Conservation (phyloP, 371 early-diverging fungal species). For the Syncephalis plumigaleata region DNA sequence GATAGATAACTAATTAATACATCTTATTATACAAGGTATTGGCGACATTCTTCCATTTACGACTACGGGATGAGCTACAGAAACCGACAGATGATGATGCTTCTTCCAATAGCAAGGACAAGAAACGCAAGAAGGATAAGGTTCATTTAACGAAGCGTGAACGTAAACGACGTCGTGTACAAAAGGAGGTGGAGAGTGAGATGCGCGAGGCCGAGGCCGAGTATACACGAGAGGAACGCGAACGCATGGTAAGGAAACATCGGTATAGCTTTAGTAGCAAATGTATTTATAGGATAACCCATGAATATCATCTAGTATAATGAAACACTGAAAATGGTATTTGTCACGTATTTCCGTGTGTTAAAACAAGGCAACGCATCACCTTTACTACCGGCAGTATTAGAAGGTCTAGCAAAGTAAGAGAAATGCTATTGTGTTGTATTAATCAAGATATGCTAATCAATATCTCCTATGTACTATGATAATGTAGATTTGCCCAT, state of each 20-base stretch:
- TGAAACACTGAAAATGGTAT: constrained; percentile 80
- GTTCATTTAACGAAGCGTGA: constrained; percentile 49
- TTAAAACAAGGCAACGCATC: constrained; percentile 67
- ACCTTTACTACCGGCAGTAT: constrained; percentile 60
- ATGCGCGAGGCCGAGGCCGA: constrained; percentile 72
- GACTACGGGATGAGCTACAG: constrained; percentile 60
- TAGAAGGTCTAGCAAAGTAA: constrained; percentile 75
- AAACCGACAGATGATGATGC: constrained; percentile 17
- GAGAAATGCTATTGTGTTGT: no score
- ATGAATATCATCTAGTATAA: no score
- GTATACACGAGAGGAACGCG: no score
- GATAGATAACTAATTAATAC: no score
- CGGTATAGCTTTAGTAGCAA: no score
- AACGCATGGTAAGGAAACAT: no score
- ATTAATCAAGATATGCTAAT: neutral
- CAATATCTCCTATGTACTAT: neutral
- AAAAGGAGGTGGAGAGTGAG: constrained; percentile 55
- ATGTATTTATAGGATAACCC: no score
- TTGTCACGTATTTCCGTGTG: constrained; percentile 83
- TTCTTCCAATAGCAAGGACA: no score
- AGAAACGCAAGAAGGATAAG: constrained; percentile 27
- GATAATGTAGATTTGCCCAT: constrained; percentile 52
- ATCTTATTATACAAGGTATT: no score
- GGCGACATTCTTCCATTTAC: constrained; percentile 53
- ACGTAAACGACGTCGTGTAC: constrained; percentile 48